Evolutionary conservation across 306 rosid species (phyloP).

Genomic region (Gleditsia sinensis): DNA sequence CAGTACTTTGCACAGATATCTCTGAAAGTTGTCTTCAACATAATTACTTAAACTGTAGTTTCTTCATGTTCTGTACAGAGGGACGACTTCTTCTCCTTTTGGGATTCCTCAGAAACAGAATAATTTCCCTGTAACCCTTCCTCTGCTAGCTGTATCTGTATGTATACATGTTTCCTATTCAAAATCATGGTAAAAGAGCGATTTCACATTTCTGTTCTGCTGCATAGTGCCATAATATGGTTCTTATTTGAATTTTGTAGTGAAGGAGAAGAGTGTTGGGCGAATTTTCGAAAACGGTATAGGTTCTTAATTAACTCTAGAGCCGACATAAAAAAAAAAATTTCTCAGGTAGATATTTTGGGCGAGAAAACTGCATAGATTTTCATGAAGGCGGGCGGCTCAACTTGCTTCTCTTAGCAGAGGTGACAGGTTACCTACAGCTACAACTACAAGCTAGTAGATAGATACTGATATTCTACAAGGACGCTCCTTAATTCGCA

Average conservation of each 20-base stretch:
- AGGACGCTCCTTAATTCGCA: background rate
- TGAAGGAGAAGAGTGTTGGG: background rate
- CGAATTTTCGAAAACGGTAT: background rate
- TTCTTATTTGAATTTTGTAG: background rate
- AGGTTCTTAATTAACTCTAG: background rate
- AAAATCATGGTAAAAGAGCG: background rate
- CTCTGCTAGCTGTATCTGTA: background rate
- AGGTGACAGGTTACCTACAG: background rate
- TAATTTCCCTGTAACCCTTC: constrained; percentile 1
- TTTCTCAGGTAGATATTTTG: background rate
- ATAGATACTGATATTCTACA: background rate
- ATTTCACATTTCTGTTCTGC: background rate
- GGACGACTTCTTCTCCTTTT: background rate
- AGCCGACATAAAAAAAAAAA: background rate
- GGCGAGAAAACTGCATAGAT: background rate
- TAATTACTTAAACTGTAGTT: background rate
- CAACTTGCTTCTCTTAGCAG: background rate
- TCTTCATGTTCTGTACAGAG: constrained; percentile 1
- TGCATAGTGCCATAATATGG: background rate
- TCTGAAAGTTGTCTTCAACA: constrained; percentile 21
- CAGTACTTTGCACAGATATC: constrained; percentile 42
- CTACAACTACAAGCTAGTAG: background rate
- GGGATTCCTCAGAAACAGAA: background rate
- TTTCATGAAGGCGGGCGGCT: background rate
- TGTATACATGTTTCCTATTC: background rate